Evolutionary conservation across 2,329 filamentous ascomycete species (phyloP).

Genomic region (Leptographium procerum): DNA sequence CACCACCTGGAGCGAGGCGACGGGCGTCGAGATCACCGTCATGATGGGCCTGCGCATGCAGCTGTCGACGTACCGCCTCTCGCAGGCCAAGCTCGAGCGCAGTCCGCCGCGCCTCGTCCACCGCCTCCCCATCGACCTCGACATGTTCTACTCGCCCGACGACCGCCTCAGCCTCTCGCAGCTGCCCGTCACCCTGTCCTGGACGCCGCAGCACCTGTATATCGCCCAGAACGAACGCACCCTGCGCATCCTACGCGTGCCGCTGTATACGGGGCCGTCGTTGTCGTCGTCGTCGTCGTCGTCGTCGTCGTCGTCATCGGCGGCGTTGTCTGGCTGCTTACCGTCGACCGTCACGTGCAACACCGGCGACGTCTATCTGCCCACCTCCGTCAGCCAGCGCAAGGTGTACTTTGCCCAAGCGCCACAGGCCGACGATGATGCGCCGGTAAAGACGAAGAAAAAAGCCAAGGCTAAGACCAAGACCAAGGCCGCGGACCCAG

Average conservation of each 20-base stretch:
- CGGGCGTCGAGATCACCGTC: not conserved
- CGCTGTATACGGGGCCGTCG: not conserved
- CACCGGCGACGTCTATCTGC: not conserved
- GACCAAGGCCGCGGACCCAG: too few relatives aligned
- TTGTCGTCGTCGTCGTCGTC: too few relatives aligned
- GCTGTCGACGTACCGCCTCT: constrained; percentile 1
- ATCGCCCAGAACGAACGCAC: not conserved
- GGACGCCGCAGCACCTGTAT: constrained; percentile 1
- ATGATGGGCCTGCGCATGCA: not conserved
- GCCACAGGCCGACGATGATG: not conserved
- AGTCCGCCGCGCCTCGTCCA: constrained; percentile 1
- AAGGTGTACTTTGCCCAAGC: not conserved
- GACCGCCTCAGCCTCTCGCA: not conserved
- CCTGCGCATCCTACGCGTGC: constrained; percentile 1
- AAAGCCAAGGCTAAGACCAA: not conserved
- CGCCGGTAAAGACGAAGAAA: not conserved
- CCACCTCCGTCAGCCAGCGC: not conserved
- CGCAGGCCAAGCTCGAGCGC: not conserved
- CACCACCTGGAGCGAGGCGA: too few relatives aligned
- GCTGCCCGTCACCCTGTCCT: not conserved
- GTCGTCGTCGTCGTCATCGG: too few relatives aligned
- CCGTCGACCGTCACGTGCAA: too few relatives aligned
- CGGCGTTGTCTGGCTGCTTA: too few relatives aligned
- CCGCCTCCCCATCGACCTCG: not conserved
- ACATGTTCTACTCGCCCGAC: not conserved